Percentiles rank a stretch among this genome's conserved stretches.
Conservation (phyloP, 2,329 filamentous ascomycete species). For the Nectriaceae sp. region DNA sequence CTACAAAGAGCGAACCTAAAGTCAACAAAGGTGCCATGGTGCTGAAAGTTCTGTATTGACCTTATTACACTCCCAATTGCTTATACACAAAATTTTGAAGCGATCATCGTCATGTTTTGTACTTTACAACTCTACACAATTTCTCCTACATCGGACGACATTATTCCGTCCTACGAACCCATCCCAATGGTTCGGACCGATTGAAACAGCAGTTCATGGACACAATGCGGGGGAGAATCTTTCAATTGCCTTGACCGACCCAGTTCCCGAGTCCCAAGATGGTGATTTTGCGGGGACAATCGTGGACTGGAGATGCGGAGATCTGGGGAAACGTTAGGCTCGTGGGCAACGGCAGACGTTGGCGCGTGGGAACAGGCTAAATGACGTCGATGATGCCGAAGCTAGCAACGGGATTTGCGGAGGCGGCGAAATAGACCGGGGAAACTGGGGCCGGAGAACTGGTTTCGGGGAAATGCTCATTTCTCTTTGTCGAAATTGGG, state of each 20-base stretch:
- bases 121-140: not conserved
- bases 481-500: not conserved
- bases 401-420: not conserved
- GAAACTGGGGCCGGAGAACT: not conserved
- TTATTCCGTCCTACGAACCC: not conserved
- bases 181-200: conserved; percentile 4
- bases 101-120: not conserved
- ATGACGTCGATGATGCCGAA: conserved; percentile 3
- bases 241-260: conserved; percentile 1
- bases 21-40: conserved; percentile 16
- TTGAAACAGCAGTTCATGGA: not conserved
- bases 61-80: not conserved
- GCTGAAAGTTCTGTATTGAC: not conserved
- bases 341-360: not conserved
- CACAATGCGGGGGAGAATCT: not conserved
- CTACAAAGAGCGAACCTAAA: conserved; percentile 20
- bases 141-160: not conserved
- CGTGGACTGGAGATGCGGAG: conserved; percentile 8
- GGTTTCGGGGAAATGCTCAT: not conserved
- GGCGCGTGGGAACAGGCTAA: not conserved
- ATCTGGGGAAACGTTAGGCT: not conserved
- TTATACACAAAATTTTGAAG: not conserved
- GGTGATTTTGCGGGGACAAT: conserved; percentile 1
- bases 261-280: conserved; percentile 7
- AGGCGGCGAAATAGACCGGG: not conserved